These are phyloP conservation scores for Podaxis pistillaris DNA, from an alignment of 768 basidiomycete genomes.

Conservation along the genomic window DNA sequence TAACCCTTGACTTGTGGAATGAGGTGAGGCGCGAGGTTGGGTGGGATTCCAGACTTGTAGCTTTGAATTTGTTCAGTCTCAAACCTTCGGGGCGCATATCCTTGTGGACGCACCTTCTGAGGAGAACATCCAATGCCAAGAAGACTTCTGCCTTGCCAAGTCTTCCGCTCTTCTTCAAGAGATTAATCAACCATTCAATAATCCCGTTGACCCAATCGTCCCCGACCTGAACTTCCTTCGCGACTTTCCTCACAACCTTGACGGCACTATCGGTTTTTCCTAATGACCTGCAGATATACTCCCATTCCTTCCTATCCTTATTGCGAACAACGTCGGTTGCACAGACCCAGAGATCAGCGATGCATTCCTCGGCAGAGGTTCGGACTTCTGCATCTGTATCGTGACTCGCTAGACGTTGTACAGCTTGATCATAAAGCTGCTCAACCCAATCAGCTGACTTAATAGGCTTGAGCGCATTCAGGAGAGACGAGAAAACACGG, in stretches of 20 bases:
- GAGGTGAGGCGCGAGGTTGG: constrained; percentile 57
- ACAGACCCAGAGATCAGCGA: constrained; percentile 86
- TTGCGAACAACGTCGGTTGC: constrained; percentile 69
- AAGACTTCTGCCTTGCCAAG: constrained; percentile 80
- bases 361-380: constrained; percentile 73
- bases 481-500: constrained; percentile 79
- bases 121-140: constrained; percentile 66
- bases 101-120: constrained; percentile 51
- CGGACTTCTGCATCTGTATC: constrained; percentile 94
- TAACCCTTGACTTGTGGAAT: constrained; percentile 75
- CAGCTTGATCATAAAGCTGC: constrained; percentile 71
- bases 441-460: constrained; percentile 67
- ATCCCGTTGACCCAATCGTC: constrained; percentile 83
- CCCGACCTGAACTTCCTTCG: constrained; percentile 64
- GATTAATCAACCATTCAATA: constrained; percentile 70
- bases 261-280: constrained; percentile 77
- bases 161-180: constrained; percentile 79
- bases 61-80: constrained; percentile 20
- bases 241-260: constrained; percentile 81
- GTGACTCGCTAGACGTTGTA: constrained; percentile 65
- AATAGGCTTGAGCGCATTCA: constrained; percentile 72
- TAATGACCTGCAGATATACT: constrained; percentile 66
- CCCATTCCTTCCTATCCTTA: constrained; percentile 78
- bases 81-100: neutral
- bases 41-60: constrained; percentile 46